These are phyloP conservation scores for Torulaspora indica DNA, from an alignment of 805 yeast species.

Conservation along the genomic window DNA sequence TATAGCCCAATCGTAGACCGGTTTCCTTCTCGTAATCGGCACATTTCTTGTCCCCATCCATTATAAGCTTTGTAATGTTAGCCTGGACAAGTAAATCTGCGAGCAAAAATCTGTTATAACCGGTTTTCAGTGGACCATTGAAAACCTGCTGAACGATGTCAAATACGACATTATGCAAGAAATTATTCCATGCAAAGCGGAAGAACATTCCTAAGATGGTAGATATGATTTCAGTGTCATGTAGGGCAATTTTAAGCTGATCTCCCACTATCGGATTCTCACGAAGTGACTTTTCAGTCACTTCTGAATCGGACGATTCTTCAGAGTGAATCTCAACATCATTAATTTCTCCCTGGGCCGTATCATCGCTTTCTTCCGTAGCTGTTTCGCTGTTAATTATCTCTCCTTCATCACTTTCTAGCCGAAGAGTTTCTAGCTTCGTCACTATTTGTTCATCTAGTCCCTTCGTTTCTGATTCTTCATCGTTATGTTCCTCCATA, in stretches of 20 bases:
- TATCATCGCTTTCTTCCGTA: slow-evolving; percentile 8
- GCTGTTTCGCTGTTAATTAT: slow-evolving; percentile 1
- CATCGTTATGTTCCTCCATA: slow-evolving; percentile 13
- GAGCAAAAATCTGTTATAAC: slow-evolving; percentile 62
- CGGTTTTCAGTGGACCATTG: slow-evolving; percentile 66
- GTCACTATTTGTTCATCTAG: slow-evolving; percentile 2
- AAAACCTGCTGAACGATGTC: slow-evolving; percentile 78
- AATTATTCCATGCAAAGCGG: slow-evolving; percentile 76
- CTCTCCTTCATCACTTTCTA: slow-evolving; percentile 4
- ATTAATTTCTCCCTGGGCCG: slow-evolving; percentile 3
- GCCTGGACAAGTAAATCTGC: slow-evolving; percentile 58
- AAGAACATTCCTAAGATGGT: slow-evolving; percentile 65
- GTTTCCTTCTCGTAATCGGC: slow-evolving; percentile 54
- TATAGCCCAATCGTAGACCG: slow-evolving; percentile 80
- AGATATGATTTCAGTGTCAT: slow-evolving; percentile 56
- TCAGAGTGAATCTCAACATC: slow-evolving; percentile 20
- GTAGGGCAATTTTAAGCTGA: slow-evolving; percentile 59
- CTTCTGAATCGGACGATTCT: slow-evolving; percentile 32
- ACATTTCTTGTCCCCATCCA: slow-evolving; percentile 59
- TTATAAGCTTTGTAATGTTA: slow-evolving; percentile 57
- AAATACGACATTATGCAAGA: slow-evolving; percentile 79
- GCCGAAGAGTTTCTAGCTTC: slow-evolving; percentile 7
- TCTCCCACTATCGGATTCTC: slow-evolving; percentile 64
- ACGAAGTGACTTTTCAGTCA: slow-evolving; percentile 41
- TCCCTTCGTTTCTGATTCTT: slow-evolving; percentile 12